These are phyloP conservation scores for Drosera spatulata DNA, from an alignment of 179 eudicot species.

Conservation along the genomic window DNA sequence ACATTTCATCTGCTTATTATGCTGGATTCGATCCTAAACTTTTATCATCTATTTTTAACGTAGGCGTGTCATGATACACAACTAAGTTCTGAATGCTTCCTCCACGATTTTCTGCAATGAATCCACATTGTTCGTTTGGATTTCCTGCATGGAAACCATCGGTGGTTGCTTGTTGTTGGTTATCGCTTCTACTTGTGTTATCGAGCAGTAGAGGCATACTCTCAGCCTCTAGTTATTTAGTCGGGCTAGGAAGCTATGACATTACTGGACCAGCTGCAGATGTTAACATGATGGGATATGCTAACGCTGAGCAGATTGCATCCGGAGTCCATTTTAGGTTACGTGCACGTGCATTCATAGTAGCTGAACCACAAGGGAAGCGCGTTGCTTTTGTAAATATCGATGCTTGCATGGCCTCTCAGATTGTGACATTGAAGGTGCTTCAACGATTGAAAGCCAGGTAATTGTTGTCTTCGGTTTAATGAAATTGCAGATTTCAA, in stretches of 20 bases:
- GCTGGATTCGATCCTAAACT: too few relatives aligned
- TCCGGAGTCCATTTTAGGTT: constrained; percentile 92
- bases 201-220: constrained; percentile 19
- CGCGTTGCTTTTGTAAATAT: constrained; percentile 80
- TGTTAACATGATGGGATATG: constrained; percentile 99
- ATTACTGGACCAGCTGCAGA: constrained; percentile 99
- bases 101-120: constrained; percentile 10
- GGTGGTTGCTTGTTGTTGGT: constrained; percentile 12
- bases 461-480: constrained; percentile 21
- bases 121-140: constrained; percentile 6
- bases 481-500: not conserved
- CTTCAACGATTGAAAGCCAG: constrained; percentile 94
- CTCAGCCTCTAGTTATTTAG: constrained; percentile 50
- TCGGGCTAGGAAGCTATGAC: constrained; percentile 98
- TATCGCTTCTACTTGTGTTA: constrained; percentile 18
- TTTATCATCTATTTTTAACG: constrained; percentile 1
- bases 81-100: not conserved
- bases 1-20: too few relatives aligned
- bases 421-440: constrained; percentile 79
- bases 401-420: constrained; percentile 99
- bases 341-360: constrained; percentile 88
- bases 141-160: constrained; percentile 1
- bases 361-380: constrained; percentile 70
- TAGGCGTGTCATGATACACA: not conserved
- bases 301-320: constrained; percentile 60